Percentiles rank a stretch among this genome's conserved stretches.
phyloP scores from a whole-genome alignment of 306 rosid species.

The Urtica urens region DNA sequence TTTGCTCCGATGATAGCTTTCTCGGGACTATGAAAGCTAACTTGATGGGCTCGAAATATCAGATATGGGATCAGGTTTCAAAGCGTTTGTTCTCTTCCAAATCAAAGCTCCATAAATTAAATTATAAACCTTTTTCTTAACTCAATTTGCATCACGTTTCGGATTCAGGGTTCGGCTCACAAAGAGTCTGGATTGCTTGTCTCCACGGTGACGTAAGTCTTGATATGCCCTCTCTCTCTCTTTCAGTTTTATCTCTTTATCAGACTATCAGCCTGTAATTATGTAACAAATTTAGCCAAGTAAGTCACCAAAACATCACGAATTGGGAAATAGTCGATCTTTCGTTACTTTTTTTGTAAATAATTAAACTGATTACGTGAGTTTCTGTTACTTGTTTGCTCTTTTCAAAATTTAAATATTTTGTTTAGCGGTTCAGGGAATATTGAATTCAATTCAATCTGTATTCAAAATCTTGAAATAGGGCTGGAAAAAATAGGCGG shows the following conservation, averaged over 20 bases:
- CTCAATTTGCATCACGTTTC: constrained; percentile 3
- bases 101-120: not conserved
- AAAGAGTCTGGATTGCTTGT: constrained; percentile 45
- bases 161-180: constrained; percentile 35
- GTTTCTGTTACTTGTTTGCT: too few species aligned
- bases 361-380: too few species aligned
- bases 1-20: constrained; percentile 47
- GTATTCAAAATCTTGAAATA: too few species aligned
- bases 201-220: constrained; percentile 53
- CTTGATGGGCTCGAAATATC: constrained; percentile 72
- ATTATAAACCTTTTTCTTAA: not conserved
- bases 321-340: too few species aligned
- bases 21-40: constrained; percentile 69
- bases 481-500: too few species aligned
- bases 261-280: not conserved
- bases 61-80: constrained; percentile 72
- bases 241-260: not conserved
- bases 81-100: not conserved
- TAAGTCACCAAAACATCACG: too few species aligned
- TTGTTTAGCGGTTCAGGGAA: too few species aligned
- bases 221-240: not conserved
- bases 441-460: too few species aligned
- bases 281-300: too few species aligned
- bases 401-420: too few species aligned
- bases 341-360: too few species aligned